Conservation (phyloP, 306 rosid genomes). For the Clitoria ternatea region DNA sequence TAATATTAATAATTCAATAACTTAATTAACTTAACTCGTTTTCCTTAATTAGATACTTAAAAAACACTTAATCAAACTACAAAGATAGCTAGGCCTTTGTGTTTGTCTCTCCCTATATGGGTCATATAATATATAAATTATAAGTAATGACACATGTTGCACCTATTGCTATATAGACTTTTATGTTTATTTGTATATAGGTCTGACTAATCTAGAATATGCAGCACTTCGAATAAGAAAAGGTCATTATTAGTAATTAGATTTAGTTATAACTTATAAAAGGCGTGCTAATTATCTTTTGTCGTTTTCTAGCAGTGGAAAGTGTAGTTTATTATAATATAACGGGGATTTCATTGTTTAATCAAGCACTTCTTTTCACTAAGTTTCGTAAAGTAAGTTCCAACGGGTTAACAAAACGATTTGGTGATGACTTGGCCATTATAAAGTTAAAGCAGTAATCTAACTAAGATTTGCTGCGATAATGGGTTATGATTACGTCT, state of each 20-base stretch:
- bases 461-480: slow-evolving; percentile 28
- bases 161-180: neutral
- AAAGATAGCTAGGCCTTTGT: neutral
- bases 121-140: neutral
- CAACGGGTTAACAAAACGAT: neutral
- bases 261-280: too few relatives aligned
- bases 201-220: neutral
- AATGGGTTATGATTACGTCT: slow-evolving; percentile 22
- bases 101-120: neutral
- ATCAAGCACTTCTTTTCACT: slow-evolving; percentile 5
- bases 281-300: slow-evolving; percentile 23
- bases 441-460: slow-evolving; percentile 32
- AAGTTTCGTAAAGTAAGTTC: slow-evolving; percentile 20
- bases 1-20: too few relatives aligned
- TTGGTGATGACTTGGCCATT: neutral
- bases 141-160: neutral
- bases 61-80: neutral
- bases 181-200: neutral
- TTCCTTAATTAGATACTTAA: too few relatives aligned
- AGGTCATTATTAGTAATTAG: neutral
- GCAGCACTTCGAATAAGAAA: neutral
- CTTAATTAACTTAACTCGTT: too few relatives aligned
- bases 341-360: slow-evolving; percentile 4
- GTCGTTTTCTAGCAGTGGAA: slow-evolving; percentile 20
- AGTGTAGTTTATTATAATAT: neutral